A percentile compares a stretch with the other conserved stretches of the same genome.
Evolutionary conservation across 768 basidiomycete species (phyloP).

Genomic region (Artomyces pyxidatus): DNA sequence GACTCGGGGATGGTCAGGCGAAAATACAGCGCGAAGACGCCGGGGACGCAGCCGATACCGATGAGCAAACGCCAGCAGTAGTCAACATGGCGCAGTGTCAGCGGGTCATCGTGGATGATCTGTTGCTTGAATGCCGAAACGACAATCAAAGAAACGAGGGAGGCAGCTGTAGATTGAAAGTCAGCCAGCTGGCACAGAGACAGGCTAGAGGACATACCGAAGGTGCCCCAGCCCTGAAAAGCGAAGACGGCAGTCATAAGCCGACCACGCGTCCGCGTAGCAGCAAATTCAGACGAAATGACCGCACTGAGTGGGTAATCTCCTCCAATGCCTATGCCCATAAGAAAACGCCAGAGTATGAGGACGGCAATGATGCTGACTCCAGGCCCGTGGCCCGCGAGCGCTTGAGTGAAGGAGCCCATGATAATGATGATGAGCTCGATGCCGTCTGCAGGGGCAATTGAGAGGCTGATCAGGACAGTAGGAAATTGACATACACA

Average conservation of each 20-base stretch:
- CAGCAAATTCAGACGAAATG: constrained; percentile 85
- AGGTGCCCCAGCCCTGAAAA: constrained; percentile 82
- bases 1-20: constrained; percentile 91
- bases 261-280: constrained; percentile 67
- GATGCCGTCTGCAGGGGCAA: constrained; percentile 43
- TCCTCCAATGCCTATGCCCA: constrained; percentile 81
- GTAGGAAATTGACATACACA: constrained; percentile 45
- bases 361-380: constrained; percentile 69
- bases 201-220: constrained; percentile 35
- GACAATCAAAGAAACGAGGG: constrained; percentile 56
- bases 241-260: constrained; percentile 90
- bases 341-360: constrained; percentile 78
- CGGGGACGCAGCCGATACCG: constrained; percentile 81
- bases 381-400: constrained; percentile 59
- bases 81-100: constrained; percentile 48
- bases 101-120: constrained; percentile 38
- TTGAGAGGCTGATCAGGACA: background rate
- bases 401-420: constrained; percentile 70
- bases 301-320: constrained; percentile 84
- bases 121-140: constrained; percentile 60
- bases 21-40: constrained; percentile 78
- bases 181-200: background rate
- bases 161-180: constrained; percentile 36
- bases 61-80: constrained; percentile 82
- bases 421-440: constrained; percentile 79